Evolutionary conservation across 805 yeast species (phyloP).

Genomic region (Wickerhamiella musiphila): DNA sequence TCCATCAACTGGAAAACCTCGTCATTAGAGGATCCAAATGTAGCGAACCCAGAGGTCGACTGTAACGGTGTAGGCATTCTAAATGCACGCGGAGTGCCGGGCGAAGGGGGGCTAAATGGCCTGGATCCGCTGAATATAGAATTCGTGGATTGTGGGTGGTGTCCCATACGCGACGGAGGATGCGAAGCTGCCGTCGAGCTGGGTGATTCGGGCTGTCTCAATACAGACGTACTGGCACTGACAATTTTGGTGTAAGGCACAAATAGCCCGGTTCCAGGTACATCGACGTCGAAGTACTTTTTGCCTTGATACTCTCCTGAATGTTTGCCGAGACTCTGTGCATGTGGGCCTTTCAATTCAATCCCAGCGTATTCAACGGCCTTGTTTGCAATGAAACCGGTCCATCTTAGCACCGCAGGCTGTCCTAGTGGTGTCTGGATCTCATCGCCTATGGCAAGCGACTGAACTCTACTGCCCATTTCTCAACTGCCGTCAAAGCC

Average conservation of each 20-base stretch:
- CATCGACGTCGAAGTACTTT: constrained; percentile 46
- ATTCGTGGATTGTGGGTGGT: too few species aligned
- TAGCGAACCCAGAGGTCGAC: too few species aligned
- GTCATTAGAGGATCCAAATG: constrained; percentile 18
- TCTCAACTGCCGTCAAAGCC: too few species aligned
- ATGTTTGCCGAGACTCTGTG: constrained; percentile 57
- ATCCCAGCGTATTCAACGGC: constrained; percentile 73
- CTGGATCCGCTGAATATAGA: too few species aligned
- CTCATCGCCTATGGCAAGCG: constrained; percentile 19
- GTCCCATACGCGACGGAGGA: too few species aligned
- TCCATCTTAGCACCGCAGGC: constrained; percentile 46
- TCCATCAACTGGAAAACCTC: constrained; percentile 12
- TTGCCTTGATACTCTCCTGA: constrained; percentile 64
- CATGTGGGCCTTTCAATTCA: constrained; percentile 45
- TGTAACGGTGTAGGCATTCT: too few species aligned
- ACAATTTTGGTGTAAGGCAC: constrained; percentile 25
- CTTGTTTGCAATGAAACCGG: constrained; percentile 60
- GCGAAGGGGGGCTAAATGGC: too few species aligned
- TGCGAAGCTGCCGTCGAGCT: too few species aligned
- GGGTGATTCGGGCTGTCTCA: constrained; percentile 6
- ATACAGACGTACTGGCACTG: constrained; percentile 11
- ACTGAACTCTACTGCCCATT: too few species aligned
- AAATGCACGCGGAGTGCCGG: too few species aligned
- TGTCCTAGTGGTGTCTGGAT: constrained; percentile 45
- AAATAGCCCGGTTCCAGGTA: constrained; percentile 59